phyloP scores from a whole-genome alignment of 495 filamentous ascomycete genomes.

The Penicillium pulvis region DNA sequence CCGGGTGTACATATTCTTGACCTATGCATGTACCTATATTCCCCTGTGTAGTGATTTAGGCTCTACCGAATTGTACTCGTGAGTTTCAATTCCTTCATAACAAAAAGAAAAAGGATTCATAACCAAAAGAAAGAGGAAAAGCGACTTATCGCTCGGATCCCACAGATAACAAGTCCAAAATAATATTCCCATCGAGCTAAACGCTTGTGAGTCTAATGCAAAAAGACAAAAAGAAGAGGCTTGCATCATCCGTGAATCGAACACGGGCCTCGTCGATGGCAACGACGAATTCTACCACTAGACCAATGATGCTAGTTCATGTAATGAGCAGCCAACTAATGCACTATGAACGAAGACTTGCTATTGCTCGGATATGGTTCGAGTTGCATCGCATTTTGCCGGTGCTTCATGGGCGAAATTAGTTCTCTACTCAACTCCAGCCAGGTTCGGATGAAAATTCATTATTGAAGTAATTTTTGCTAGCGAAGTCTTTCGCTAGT shows the following conservation, averaged over 20 bases:
- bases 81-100: slow-evolving; percentile 4
- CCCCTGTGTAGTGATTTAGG: background rate
- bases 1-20: slow-evolving; percentile 1
- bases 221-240: slow-evolving; percentile 16
- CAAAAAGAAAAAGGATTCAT: background rate
- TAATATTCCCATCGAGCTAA: background rate
- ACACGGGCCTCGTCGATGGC: slow-evolving; percentile 61
- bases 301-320: slow-evolving; percentile 53
- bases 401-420: background rate
- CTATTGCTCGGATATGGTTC: background rate
- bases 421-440: background rate
- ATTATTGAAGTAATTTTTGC: background rate
- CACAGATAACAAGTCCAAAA: background rate
- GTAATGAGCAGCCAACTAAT: background rate
- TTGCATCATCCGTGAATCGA: slow-evolving; percentile 61
- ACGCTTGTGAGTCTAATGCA: slow-evolving; percentile 6
- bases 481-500: too few species aligned
- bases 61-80: background rate
- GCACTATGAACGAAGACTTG: background rate
- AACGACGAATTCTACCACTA: slow-evolving; percentile 64
- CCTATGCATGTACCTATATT: slow-evolving; percentile 2
- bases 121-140: background rate
- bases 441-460: background rate
- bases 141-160: background rate
- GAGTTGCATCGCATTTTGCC: background rate